Evolutionary conservation across 2,329 filamentous ascomycete genomes (phyloP), one percentile per base, ranked within the genome.

Genomic region (Magnaporthiopsis rhizophila): DNA sequence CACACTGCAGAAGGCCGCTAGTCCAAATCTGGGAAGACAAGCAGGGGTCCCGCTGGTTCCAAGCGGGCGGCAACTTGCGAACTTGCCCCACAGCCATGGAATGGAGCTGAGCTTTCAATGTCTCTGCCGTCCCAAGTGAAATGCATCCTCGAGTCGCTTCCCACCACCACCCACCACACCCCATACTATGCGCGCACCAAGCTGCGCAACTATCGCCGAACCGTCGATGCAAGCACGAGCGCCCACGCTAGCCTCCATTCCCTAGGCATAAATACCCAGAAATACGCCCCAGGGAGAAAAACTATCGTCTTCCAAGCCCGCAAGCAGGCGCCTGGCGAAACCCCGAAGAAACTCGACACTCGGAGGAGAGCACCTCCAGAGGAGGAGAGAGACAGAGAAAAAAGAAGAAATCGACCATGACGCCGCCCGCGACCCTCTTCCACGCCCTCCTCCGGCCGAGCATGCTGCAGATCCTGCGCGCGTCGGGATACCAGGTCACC

Each of bases 401-500:
- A 1, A 12, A 12, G 6, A 36, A 36, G 12, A 9, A 12, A 36
- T 8, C 59, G 32, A 74, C 65, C 59, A 83, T 83, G 80, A 77
- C 76, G 67, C 77, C 71, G 38, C 79, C 78, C 3, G 75, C 78
- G 12, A 75, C 80, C n/a, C 75, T 84, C 65, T 84, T 81, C 78
- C 89, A 91, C 76, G 89, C 90, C 66, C 88, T 97, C 68, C 83
- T 98, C 65, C 91, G 92, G 58, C 94, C 94, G 2, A 88, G 89
- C 61, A 86, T 97, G 66, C 86, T 98, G 65, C 92, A 97, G 77
- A 94, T 96, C 71, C 86, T 98, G 62, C 92, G 94, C 72, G 91
- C 93, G 36, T 89, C 92, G 30, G 94, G 94, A 73, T 98, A 96
- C 78, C 91, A 96, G 74, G 83, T 89, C 58, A 90, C 92, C 62